These are phyloP conservation scores for Aulographum hederae DNA, from an alignment of 2,329 filamentous ascomycete species.

Conservation along the genomic window DNA sequence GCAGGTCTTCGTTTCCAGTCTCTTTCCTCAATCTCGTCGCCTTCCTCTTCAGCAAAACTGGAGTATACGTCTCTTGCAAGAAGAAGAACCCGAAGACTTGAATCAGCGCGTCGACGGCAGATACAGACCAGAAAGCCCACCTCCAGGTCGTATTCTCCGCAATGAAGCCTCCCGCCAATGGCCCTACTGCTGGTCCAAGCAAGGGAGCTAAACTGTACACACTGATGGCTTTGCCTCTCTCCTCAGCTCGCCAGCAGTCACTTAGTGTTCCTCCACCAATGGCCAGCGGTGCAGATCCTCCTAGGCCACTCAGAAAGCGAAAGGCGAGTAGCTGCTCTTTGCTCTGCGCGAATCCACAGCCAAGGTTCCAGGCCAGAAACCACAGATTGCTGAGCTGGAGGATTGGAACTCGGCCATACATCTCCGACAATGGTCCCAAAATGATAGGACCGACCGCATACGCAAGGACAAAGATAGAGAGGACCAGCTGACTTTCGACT, in stretches of 20 bases:
- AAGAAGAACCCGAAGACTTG: conserved; percentile 44
- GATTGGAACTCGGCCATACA: conserved; percentile 18
- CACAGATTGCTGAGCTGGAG: conserved; percentile 19
- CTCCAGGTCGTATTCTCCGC: conserved; percentile 47
- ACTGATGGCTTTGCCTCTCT: conserved; percentile 43
- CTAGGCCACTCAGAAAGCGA: conserved; percentile 18
- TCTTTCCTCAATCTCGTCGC: conserved; percentile 36
- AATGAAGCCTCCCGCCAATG: conserved; percentile 48
- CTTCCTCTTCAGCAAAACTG: conserved; percentile 41
- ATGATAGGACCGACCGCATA: conserved; percentile 21
- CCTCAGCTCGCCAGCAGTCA: conserved; percentile 41
- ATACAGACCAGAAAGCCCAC: conserved; percentile 54
- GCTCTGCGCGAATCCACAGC: conserved; percentile 19
- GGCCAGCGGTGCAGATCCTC: conserved; percentile 18
- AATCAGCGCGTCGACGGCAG: conserved; percentile 42
- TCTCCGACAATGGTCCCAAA: conserved; percentile 15
- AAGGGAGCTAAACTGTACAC: conserved; percentile 46
- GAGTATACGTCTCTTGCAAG: conserved; percentile 46
- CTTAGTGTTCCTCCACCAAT: conserved; percentile 22
- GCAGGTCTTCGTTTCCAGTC: conserved; percentile 41
- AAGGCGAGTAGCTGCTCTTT: conserved; percentile 16
- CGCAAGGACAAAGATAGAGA: conserved; percentile 21
- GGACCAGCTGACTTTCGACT: conserved; percentile 14
- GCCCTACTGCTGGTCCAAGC: conserved; percentile 46
- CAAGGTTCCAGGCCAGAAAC: conserved; percentile 20